phyloP scores from a whole-genome alignment of 768 basidiomycete genomes.

The Auriscalpium vulgare region DNA sequence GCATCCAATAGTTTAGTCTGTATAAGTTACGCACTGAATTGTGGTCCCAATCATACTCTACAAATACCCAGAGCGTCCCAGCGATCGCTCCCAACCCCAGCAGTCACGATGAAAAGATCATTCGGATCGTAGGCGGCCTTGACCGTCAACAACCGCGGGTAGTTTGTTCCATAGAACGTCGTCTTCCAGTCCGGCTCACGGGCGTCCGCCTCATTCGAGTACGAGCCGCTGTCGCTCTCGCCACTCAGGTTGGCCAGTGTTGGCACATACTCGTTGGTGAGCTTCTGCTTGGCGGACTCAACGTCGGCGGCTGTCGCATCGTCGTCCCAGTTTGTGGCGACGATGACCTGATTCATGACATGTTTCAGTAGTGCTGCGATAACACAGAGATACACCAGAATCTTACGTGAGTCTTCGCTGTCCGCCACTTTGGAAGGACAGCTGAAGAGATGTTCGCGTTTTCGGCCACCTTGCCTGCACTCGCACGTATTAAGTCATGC shows the following conservation, averaged over 20 bases:
- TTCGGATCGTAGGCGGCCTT: constrained; percentile 1
- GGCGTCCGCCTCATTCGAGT: constrained; percentile 14
- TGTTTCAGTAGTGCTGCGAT: neutral
- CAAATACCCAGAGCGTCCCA: constrained; percentile 5
- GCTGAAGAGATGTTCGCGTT: constrained; percentile 27
- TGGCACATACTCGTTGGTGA: neutral
- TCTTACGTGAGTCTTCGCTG: constrained; percentile 29
- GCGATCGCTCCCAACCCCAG: constrained; percentile 12
- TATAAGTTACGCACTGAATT: too few relatives aligned
- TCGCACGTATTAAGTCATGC: neutral
- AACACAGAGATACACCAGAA: neutral
- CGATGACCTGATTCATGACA: neutral
- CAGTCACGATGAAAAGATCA: constrained; percentile 8
- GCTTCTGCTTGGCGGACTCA: too few relatives aligned
- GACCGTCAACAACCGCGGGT: neutral
- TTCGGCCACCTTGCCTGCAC: constrained; percentile 20
- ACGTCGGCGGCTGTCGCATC: neutral
- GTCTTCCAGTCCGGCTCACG: constrained; percentile 12
- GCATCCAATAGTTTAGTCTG: too few relatives aligned
- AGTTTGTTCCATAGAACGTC: constrained; percentile 5
- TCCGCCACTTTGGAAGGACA: constrained; percentile 29
- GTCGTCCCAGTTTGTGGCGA: neutral
- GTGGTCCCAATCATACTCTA: neutral
- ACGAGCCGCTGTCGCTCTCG: constrained; percentile 6
- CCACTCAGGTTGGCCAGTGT: constrained; percentile 4